Percentiles rank a stretch among this genome's conserved stretches.
Conservation (phyloP, 2,329 filamentous ascomycete genomes). For the Ophiocordyceps camponoti-rufipedis region DNA sequence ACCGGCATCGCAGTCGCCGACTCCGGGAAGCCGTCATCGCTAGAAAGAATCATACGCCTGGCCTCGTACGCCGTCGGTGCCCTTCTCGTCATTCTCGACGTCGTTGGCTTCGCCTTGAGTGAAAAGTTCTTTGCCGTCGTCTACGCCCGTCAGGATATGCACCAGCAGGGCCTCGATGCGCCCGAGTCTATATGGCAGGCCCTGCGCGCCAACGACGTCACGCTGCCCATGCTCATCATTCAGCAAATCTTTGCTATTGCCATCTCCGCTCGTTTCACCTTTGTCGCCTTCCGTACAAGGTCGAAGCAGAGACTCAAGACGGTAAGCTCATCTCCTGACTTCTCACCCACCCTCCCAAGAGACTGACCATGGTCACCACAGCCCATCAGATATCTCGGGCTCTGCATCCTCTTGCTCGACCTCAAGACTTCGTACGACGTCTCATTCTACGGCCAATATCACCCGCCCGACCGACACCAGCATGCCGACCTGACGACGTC, state of each 20-base stretch:
- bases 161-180: background rate
- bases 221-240: conserved; percentile 3
- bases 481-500: background rate
- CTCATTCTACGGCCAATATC: conserved; percentile 3
- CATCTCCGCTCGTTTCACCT: conserved; percentile 4
- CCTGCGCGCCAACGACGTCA: conserved; percentile 1
- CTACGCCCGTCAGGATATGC: background rate
- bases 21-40: background rate
- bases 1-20: conserved; percentile 6
- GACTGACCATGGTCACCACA: conserved; percentile 1
- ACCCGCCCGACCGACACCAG: conserved; percentile 1
- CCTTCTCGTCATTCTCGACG: conserved; percentile 4
- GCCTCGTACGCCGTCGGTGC: conserved; percentile 4
- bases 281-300: conserved; percentile 6
- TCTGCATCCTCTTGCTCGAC: conserved; percentile 8
- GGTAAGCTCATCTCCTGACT: conserved; percentile 3
- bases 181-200: background rate
- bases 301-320: conserved; percentile 4
- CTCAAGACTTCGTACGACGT: conserved; percentile 8
- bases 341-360: background rate
- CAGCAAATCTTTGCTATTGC: conserved; percentile 6
- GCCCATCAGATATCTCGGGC: conserved; percentile 8
- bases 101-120: conserved; percentile 6
- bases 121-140: conserved; percentile 2
- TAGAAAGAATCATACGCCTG: conserved; percentile 5